These are phyloP conservation scores for Fusarium coicis DNA, from an alignment of 2,329 filamentous ascomycete species.

Conservation along the genomic window DNA sequence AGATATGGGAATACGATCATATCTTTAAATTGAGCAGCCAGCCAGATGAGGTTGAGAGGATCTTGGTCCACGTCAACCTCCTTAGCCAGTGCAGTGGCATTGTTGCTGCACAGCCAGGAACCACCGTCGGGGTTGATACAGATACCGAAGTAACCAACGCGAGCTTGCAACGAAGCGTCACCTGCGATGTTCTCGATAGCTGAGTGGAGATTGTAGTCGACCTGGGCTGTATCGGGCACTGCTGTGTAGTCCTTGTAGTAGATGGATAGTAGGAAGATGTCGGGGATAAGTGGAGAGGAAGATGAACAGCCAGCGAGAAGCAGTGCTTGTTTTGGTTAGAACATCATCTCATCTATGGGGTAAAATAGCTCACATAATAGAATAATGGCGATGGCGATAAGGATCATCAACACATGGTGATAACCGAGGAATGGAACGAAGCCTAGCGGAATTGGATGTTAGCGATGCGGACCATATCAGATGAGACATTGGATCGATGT, in stretches of 20 bases:
- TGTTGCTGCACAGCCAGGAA: slow-evolving; percentile 95
- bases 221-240: slow-evolving; percentile 84
- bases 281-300: slow-evolving; percentile 91
- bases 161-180: slow-evolving; percentile 83
- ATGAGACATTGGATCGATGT: slow-evolving; percentile 32
- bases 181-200: slow-evolving; percentile 93
- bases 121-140: slow-evolving; percentile 93
- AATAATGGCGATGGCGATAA: slow-evolving; percentile 94
- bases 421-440: slow-evolving; percentile 77
- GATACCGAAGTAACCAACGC: slow-evolving; percentile 98
- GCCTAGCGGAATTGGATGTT: slow-evolving; percentile 54
- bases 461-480: slow-evolving; percentile 20
- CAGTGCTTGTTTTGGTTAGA: slow-evolving; percentile 69
- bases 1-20: slow-evolving; percentile 98
- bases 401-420: slow-evolving; percentile 94
- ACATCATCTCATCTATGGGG: neutral
- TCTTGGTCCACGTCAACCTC: slow-evolving; percentile 92
- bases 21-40: slow-evolving; percentile 96
- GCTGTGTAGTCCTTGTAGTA: slow-evolving; percentile 93
- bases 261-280: slow-evolving; percentile 97
- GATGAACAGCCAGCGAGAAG: slow-evolving; percentile 96
- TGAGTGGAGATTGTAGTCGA: slow-evolving; percentile 86
- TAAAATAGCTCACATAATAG: slow-evolving; percentile 80
- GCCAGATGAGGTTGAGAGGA: slow-evolving; percentile 96
- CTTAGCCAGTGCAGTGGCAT: slow-evolving; percentile 91